Conservation (phyloP, 2,329 filamentous ascomycete species). For the Thelonectria olida region DNA sequence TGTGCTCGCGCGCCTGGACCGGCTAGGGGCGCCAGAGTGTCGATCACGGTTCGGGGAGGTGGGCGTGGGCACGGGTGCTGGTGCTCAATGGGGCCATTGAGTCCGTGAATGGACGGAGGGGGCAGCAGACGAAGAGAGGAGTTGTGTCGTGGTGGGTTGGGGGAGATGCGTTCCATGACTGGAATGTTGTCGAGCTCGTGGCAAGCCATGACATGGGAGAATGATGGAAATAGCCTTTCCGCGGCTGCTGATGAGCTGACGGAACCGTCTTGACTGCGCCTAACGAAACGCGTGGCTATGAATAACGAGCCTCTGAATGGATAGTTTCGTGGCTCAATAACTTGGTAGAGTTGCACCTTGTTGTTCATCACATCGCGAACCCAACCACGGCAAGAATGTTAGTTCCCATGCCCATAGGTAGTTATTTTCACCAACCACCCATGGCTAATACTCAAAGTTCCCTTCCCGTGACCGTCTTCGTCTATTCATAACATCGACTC, state of each 20-base stretch:
- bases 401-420: too few species aligned
- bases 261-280: too few species aligned
- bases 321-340: too few species aligned
- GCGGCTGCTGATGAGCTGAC: too few species aligned
- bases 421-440: too few species aligned
- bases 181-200: conserved; percentile 30
- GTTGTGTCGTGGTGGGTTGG: conserved; percentile 39
- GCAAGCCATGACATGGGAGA: conserved; percentile 7
- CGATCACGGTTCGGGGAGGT: conserved; percentile 38
- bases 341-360: too few species aligned
- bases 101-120: neutral
- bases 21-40: conserved; percentile 19
- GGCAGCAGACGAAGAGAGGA: too few species aligned
- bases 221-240: conserved; percentile 6
- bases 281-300: neutral
- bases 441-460: too few species aligned
- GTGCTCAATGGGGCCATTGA: neutral
- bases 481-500: neutral
- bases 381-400: too few species aligned
- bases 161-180: conserved; percentile 32
- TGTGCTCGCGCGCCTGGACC: conserved; percentile 16
- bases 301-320: too few species aligned
- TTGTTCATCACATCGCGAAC: too few species aligned
- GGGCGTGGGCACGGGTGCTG: neutral
- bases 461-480: too few species aligned